Base-by-base conservation (phyloP, 495 filamentous ascomycete genomes). In the Tuber melanosporum region DNA sequence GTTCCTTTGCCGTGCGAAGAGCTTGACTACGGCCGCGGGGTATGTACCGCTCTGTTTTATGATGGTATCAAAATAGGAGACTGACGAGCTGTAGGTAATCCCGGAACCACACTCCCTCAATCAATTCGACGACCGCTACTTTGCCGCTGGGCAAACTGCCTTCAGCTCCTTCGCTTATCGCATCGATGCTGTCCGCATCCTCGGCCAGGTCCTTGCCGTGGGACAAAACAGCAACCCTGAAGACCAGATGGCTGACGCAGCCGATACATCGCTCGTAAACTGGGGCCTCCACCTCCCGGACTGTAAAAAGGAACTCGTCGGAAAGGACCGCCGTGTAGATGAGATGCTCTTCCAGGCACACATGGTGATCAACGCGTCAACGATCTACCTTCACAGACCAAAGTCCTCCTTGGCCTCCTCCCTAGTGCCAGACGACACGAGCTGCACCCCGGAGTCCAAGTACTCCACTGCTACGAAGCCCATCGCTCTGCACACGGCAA, bases 311-410 rank as follows among this genome's bases (percentile, higher is more conserved):
- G 89, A 92, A 76, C 88, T 93, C 47, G 85, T 95, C 74, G 88
- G 88, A 57, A 88, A 88, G 76, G 89, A 91, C 75, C 88, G 90
- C 45, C 86, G 90, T 47, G 87, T 94, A 15, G 94, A 97, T 81
- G 93, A 96, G 85, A 91, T 97, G 88, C 90, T 97, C 86, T 96
- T 97, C 86, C 93, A 97, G 82, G 93, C 93, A 17, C 91, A 91
- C 74, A 94, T 95, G 90, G 91, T 95, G 72, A 88, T 91, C 44
- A 89, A 92, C 82, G 91, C 89, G 85, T 88, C 88, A n/a, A 87
- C 87, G 5, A 92, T 94, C 77, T 88, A 92, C 79, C 89, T 95
- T 62, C 91, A 95, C 82, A 90, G 92, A 47, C 91, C 91, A 15
- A 88, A 89, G 62, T 89, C 88, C 8, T 88, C 90, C 70, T 84